Evolutionary conservation across 768 basidiomycete genomes (phyloP), one percentile per base, ranked within the genome.

Genomic region (Amanita inopinata): DNA sequence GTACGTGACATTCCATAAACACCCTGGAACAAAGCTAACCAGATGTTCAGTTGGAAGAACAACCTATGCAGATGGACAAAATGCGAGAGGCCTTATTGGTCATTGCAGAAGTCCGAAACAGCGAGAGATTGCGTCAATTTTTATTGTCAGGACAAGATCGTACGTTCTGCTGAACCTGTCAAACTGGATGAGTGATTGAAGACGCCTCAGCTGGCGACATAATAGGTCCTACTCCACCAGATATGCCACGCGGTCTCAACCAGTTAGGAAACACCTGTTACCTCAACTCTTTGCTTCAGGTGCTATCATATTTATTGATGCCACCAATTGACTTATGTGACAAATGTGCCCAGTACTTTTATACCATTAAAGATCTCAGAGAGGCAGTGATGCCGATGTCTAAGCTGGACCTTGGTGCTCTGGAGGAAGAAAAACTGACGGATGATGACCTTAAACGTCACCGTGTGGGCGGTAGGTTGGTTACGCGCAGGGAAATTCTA

Each of bases 261-360:
- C 90, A 93, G 54, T 71, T 89, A 15, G 87, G 88, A 38, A 91
- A 90, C 52, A 91, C 88, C 0, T 90, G 89, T 53, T 90, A 89
- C 53, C 65, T 87, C 35, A 91, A 89, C 55, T 90, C 83, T 27
- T 65, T 85, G 43, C 64, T 85, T 12, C 85, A 80, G 66, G 84
- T 78, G 53, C 22, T 56, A 19, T 49, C 15, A 8, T 32, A 45
- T 27, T 33, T 8, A 20, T 20, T 22, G 10, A 35, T 31, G 24
- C 30, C 31, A 37, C n/a, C 30, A 38, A 15, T 18, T 23, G n/a
- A 17, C 30, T 14, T n/a, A 34, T 12, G 33, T 17, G 37, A 18
- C 43, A 5, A 46, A 36, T 33, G 23, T 12, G 15, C 15, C 24
- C 56, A 94, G 83, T 96, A 94, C 58, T 93, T 96, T 58, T 94